Conservation (phyloP, 192 early-diverging fungal genomes). For the Backusella liffmaniae region DNA sequence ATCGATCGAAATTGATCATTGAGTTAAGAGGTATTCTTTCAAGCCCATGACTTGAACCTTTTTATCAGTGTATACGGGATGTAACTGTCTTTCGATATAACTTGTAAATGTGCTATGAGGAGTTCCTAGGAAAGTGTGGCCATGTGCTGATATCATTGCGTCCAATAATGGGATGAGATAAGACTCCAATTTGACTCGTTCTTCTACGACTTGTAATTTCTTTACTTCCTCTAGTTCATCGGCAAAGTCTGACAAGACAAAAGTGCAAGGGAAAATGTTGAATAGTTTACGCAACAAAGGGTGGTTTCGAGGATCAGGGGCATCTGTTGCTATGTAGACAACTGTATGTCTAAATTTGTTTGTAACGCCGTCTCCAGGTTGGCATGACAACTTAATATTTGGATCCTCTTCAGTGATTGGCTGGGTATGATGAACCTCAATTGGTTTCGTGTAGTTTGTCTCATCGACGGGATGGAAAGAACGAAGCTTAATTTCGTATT, state of each 20-base stretch:
- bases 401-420: neutral
- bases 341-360: constrained; percentile 32
- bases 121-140: constrained; percentile 49
- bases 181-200: constrained; percentile 43
- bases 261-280: constrained; percentile 47
- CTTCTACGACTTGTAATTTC: constrained; percentile 31
- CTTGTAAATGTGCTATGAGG: constrained; percentile 48
- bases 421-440: constrained; percentile 28
- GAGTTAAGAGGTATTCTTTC: constrained; percentile 2
- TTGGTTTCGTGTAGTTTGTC: constrained; percentile 5
- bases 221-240: constrained; percentile 39
- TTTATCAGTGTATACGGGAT: constrained; percentile 30
- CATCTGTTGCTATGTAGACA: constrained; percentile 56
- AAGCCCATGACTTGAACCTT: constrained; percentile 13
- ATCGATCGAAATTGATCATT: neutral
- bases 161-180: constrained; percentile 57
- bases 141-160: constrained; percentile 51
- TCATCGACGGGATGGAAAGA: constrained; percentile 9
- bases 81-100: constrained; percentile 41
- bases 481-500: constrained; percentile 37
- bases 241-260: constrained; percentile 47
- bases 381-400: neutral
- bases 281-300: constrained; percentile 49
- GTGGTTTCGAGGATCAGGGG: constrained; percentile 41
- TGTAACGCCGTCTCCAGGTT: neutral